Base-by-base conservation (phyloP, 140 eudicot genomes). In the Oenanthe javanica region DNA sequence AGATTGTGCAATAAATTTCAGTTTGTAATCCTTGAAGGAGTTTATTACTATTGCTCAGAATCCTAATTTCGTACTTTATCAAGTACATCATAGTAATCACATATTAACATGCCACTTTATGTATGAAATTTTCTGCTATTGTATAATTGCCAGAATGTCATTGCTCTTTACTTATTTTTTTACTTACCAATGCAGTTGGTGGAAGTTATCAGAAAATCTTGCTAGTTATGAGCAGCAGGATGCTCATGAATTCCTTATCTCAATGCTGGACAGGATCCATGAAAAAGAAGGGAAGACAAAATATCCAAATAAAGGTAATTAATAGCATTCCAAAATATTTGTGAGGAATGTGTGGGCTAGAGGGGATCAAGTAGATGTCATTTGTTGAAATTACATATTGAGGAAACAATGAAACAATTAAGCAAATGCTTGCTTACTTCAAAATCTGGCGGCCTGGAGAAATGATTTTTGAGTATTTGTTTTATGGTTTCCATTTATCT, bases 221-320 rank as follows among this genome's bases (percentile, higher is more conserved):
- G 97, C 97, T 42, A 84, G 89, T 84, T 92, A 90, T 83, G 97
- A 92, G 76, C 97, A 90, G 81, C 96, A 92, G 88, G 97, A 90
- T 74, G 97, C 97, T 47, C 97, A 92, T 59, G 97, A 92, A 79
- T 92, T 90, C 77, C 88, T 92, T 77, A 90, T 92, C 79, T 92
- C 97, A 9, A 87, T 92, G 77, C 90, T 90, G 2, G 93, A 92
- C 55, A 82, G 93, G 81, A 92, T 92, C 86, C 97, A 92, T 73
- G 96, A 91, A 75, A 89, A 89, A 84, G 88, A 89, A 83, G 90
- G 90, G 69, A 87, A 91, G 81, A 77, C 89, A 21, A 83, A 64
- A 86, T 52, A 59, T 63, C 84, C 83, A 69, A 74, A 66, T 54
- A 89, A 87, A 87, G 96, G 96, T 91, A 91, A 85, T 76, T 76